Base-by-base conservation (phyloP, 2,329 filamentous ascomycete species). In the Fonsecaea erecta region DNA sequence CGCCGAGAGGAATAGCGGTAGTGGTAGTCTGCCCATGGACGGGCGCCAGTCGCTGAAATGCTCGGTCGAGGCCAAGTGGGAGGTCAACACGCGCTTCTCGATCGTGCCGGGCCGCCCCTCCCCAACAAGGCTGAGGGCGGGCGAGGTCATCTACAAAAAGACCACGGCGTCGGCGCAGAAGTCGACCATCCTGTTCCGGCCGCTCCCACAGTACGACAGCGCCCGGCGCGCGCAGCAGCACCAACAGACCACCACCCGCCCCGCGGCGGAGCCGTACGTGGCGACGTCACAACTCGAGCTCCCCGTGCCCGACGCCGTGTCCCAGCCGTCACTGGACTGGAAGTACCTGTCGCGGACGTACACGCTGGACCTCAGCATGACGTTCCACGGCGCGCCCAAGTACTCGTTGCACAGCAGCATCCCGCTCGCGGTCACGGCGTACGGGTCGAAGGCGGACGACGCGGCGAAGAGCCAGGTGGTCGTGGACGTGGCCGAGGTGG, bases 21-120 rank as follows among this genome's bases (percentile, higher is more conserved):
- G n/a, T n/a, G n/a, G n/a, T n/a, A n/a, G 18, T 12, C 26, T 57
- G 18, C 54, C 56, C 7, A 43, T 65, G 26, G 64, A 67, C 18
- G 21, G 51, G 2, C 64, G 67, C 3, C 67, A 69, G 28, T 69
- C 67, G 16, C 37, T 69, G 53, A 67, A 64, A 58, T 69, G 67
- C 51, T 54, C 43, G 16, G 64, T 62, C n/a, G 62, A 60, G 9
- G 52, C 55, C 24, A 69, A 67, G 40, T 69, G 64, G 64, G 53
- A 60, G 34, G 62, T 65, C 11, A 52, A 61, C 30, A 63, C 62
- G 3, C 62, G 67, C 14, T 67, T 69, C 59, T 63, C 64, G 4
- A 61, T 35, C 14, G 21, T 12, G 2, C 26, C 62, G 9, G 30
- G 57, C 16, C 60, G 34, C 26, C 43, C 24, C n/a, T 43, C 26